Percentiles rank a stretch among this genome's conserved stretches.
Evolutionary conservation across 805 yeast species (phyloP).

Genomic region (Spencermartinsiella europaea): DNA sequence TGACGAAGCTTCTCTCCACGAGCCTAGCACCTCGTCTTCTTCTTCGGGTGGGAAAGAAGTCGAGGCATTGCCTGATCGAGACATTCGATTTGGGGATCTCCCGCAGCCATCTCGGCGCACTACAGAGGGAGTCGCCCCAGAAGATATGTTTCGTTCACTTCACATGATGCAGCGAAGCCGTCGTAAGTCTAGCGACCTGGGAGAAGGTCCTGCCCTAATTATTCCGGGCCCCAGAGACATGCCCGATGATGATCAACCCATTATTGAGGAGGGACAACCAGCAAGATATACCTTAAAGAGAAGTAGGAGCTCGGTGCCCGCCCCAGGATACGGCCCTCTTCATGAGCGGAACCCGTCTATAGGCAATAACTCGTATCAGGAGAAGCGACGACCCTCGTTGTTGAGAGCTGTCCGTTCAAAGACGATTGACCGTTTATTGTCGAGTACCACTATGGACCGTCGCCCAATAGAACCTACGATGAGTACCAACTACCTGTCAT

Average conservation of each 20-base stretch:
- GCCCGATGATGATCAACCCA: neutral
- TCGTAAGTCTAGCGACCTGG: slow-evolving; percentile 35
- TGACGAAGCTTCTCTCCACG: neutral
- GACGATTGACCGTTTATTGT: slow-evolving; percentile 7
- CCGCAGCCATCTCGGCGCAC: slow-evolving; percentile 33
- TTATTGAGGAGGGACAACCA: neutral
- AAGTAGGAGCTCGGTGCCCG: neutral
- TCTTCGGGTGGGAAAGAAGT: neutral
- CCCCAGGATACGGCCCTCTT: neutral
- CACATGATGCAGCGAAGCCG: slow-evolving; percentile 56
- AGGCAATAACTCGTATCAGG: neutral
- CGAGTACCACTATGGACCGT: slow-evolving; percentile 2
- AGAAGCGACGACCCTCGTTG: neutral
- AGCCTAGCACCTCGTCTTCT: neutral
- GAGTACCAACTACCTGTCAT: slow-evolving; percentile 60
- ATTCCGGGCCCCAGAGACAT: slow-evolving; percentile 56
- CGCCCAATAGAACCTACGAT: slow-evolving; percentile 16
- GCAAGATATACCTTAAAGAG: neutral
- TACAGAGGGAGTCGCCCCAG: slow-evolving; percentile 56
- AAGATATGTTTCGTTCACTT: slow-evolving; percentile 79
- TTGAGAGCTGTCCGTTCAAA: neutral
- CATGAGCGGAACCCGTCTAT: neutral
- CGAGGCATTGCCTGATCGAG: slow-evolving; percentile 23
- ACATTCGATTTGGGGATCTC: slow-evolving; percentile 53
- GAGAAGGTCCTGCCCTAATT: slow-evolving; percentile 72